phyloP scores from a whole-genome alignment of 345 rosid genomes.

The Brassica incana region DNA sequence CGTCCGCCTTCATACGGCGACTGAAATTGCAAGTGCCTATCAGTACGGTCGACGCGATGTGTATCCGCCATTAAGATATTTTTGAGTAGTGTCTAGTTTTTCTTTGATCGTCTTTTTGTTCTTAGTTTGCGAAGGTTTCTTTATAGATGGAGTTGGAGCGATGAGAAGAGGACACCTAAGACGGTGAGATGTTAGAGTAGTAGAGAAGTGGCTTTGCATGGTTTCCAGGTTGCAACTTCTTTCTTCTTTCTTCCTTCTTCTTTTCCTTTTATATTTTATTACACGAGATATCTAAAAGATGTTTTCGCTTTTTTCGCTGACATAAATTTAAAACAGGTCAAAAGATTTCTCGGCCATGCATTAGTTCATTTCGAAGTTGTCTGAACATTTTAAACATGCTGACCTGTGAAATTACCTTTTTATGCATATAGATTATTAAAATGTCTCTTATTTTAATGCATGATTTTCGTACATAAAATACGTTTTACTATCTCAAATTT shows the following conservation, averaged over 20 bases:
- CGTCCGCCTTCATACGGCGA: constrained; percentile 38
- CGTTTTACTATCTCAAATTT: no score
- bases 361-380: constrained; percentile 8
- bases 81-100: neutral
- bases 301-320: constrained; percentile 37
- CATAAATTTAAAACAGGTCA: constrained; percentile 17
- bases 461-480: no score
- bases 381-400: neutral
- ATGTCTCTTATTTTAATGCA: no score
- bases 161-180: constrained; percentile 38
- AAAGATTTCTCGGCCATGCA: constrained; percentile 10
- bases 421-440: no score
- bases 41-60: constrained; percentile 37
- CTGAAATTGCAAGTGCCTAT: constrained; percentile 36
- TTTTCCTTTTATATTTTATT: neutral
- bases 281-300: constrained; percentile 22
- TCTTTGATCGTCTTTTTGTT: neutral
- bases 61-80: constrained; percentile 33
- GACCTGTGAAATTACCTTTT: neutral
- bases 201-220: constrained; percentile 45
- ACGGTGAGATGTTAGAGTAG: constrained; percentile 36
- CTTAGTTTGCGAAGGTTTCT: neutral
- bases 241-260: constrained; percentile 3
- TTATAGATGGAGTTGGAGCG: constrained; percentile 27
- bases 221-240: constrained; percentile 38